Evolutionary conservation across 106 monocot genomes (phyloP), one percentile per base, ranked within the genome.

Genomic region (Dendrobium officinale): DNA sequence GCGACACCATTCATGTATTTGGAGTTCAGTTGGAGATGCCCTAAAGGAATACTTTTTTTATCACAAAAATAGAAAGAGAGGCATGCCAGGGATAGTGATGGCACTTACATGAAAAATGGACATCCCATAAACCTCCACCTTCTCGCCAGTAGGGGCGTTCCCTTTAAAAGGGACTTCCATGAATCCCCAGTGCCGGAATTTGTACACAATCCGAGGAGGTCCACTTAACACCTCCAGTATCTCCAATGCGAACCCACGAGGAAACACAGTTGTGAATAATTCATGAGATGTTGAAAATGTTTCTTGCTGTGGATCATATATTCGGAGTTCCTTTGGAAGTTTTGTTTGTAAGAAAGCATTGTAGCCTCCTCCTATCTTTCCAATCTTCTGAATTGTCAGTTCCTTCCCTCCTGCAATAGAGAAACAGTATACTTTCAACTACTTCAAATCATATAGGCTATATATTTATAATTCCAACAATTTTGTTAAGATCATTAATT

Each of bases 111-210:
- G 67, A 47, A 88, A 79, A 45, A 80, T 80, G 42, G 55, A 79
- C 79, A 83, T 11, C 42, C 88, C 88, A 31, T 31, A 67, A 61
- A 88, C 77, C 45, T 88, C 77, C 1, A 78, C 77, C 19, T 17
- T 41, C 42, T 85, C 75, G 1, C 85, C 85, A 1, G 82, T 85
- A 31, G 82, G 85, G 0, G 88, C 76, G 49, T 88, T 80, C 0
- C 77, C 77, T 77, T 85, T 81, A 80, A 88, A 88, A 7, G 85
- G 82, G 1, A 85, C 85, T 27, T 88, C 88, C 80, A 88, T 83
- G 79, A 74, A 85, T 15, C 77, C 80, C 85, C 88, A 88, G 78
- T 88, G 88, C n/a, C 88, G 78, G 67, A 88, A 88, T 85, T 85
- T 88, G 85, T 82, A 88, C 33, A 72, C 77, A 20, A 88, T 88